Base-by-base conservation (phyloP, 495 filamentous ascomycete species). In the Lasiosphaeriaceae sp. region DNA sequence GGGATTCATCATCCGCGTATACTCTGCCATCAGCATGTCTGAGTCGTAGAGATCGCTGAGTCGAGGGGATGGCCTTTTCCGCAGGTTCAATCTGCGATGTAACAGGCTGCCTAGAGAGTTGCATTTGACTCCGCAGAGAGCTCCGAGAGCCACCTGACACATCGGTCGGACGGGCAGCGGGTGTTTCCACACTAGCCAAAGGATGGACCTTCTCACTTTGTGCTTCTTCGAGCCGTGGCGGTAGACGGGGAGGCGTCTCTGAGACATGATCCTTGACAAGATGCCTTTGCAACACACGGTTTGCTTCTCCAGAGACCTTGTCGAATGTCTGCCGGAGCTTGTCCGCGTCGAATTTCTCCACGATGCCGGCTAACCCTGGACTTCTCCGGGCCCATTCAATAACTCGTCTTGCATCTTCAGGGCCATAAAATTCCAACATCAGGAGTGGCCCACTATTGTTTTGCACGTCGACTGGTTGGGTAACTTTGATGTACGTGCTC, bases 401-500 rank as follows among this genome's bases (percentile, higher is more conserved):
- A 23, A 63, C 46, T 17, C 11, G 16, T 3, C 5, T 16, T 3
- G 60, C 62, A 11, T 63, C 57, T 1, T 14, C 41, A 26, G 14
- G 21, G 34, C 23, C 50, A 11, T 1, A 11, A 14, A 65, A 55
- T 5, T 50, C 35, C 5, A 68, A 24, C 0, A 61, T 8, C 60
- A 68, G 11, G 16, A 31, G 16, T 0, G 9, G 0, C 9, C 57
- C 62, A 24, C 60, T 56, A 0, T 23, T 17, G 5, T 16, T 11
- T 2, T 31, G 21, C 4, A 45, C n/a, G 8, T 68, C 60, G 4
- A 1, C 35, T 31, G 60, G 1, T 34, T 63, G 65, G 9, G 2
- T 20, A n/a, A 68, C 24, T 39, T 56, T 68, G 55, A 68, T 47
- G 23, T 52, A 31, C 8, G 19, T 29, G 22, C 50, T 50, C 0